Percentiles rank a stretch among this genome's conserved stretches.
These are phyloP conservation scores for Penicillium sp. DNA, from an alignment of 2,329 filamentous ascomycete species.

Conservation along the genomic window DNA sequence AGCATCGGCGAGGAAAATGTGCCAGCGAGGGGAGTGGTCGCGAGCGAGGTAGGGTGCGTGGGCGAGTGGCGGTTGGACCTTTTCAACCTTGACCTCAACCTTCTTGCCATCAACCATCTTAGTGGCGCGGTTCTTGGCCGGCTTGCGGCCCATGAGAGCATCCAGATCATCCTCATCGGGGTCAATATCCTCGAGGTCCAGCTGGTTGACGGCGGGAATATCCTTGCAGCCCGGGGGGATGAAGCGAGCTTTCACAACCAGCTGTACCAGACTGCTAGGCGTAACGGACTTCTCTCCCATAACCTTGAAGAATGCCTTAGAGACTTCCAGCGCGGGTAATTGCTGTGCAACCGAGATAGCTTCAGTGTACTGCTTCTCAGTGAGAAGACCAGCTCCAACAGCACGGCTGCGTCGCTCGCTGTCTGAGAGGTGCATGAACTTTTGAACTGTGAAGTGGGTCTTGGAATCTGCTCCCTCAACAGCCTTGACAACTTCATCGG, in stretches of 20 bases:
- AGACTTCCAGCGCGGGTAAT: conserved; percentile 79
- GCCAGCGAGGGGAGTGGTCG: conserved; percentile 87
- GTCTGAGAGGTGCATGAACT: conserved; percentile 84
- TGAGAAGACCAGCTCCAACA: conserved; percentile 69
- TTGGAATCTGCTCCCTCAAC: conserved; percentile 63
- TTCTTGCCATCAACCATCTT: conserved; percentile 57
- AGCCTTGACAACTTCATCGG: conserved; percentile 54
- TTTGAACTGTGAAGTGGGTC: conserved; percentile 74
- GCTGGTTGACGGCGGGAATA: conserved; percentile 71
- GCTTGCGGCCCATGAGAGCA: conserved; percentile 73
- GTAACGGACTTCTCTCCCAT: conserved; percentile 91
- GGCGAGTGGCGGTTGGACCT: conserved; percentile 78
- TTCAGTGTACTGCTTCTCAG: conserved; percentile 72
- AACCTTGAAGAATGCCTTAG: conserved; percentile 98
- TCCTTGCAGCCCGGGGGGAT: conserved; percentile 80
- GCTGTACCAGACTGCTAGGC: conserved; percentile 85
- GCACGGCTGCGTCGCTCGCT: conserved; percentile 70
- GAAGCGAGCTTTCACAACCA: conserved; percentile 93
- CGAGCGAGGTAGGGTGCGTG: conserved; percentile 88
- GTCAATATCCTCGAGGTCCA: conserved; percentile 87
- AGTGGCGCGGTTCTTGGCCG: conserved; percentile 62
- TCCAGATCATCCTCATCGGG: conserved; percentile 90
- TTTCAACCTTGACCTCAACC: conserved; percentile 60
- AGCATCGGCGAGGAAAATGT: conserved; percentile 89
- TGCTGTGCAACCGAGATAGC: conserved; percentile 78